Evolutionary conservation across 148 eudicot species (phyloP), one percentile per base, ranked within the genome.

Genomic region (Oxyria digyna): DNA sequence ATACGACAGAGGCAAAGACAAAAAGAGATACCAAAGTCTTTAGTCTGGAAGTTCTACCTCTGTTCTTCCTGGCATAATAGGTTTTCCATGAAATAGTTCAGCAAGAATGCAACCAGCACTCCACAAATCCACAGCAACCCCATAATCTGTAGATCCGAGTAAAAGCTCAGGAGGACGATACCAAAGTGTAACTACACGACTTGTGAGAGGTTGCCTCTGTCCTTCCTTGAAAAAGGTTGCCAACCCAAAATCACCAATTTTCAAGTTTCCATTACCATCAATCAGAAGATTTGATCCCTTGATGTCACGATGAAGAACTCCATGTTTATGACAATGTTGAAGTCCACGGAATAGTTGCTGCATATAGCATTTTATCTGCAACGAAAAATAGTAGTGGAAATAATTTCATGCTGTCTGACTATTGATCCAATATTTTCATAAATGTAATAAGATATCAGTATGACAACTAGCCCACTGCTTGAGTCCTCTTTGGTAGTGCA

Each of bases 151-250:
- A 64, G 68, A 64, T 38, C 68, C 68, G 8, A 64, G 43, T 33
- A 64, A 38, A n/a, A 64, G 68, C 43, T 64, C 68, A 33, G 68
- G 68, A 38, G 68, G 42, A 8, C 68, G 41, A 64, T 64, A 64
- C 68, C 68, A 64, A 17, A 64, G 68, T n/a, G 68, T 64, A n/a
- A 64, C 68, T n/a, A 64, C 68, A 32, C 68, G 41, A 35, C 68
- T 64, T 32, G 68, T 64, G 42, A 64, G 43, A n/a, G 41, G 68
- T 20, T 64, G 68, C 68, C 68, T 64, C 68, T 64, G 68, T 4
- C 43, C 43, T 3, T 33, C 37, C 41, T 18, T n/a, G 42, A 64
- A 35, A 26, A 38, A 35, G 43, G 68, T 64, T 0, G 68, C 68
- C 11, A 64, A 20, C 21, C 68, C 68, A 64, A 64, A 64, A 64